phyloP scores from a whole-genome alignment of 129 eudicot genomes.

The Flaveria ramosissima region DNA sequence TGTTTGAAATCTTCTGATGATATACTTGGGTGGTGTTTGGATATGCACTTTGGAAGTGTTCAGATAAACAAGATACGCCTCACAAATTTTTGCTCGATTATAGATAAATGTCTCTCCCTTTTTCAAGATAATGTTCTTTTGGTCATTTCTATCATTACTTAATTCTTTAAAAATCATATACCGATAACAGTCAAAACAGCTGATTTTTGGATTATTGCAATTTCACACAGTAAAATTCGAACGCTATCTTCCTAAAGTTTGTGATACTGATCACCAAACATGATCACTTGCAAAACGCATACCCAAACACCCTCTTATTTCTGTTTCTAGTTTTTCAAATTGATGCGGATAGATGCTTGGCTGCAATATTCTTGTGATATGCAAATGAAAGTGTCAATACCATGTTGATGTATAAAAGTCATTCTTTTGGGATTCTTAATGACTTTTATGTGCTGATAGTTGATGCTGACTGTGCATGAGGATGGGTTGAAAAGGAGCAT shows the following conservation, averaged over 20 bases:
- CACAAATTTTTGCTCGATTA: background rate
- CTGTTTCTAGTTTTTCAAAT: constrained; percentile 11
- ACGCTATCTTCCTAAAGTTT: background rate
- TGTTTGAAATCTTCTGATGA: background rate
- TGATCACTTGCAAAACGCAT: background rate
- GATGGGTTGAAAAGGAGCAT: constrained; percentile 26
- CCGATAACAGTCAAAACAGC: background rate
- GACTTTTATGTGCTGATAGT: constrained; percentile 25
- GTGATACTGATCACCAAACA: background rate
- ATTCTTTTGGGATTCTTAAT: constrained; percentile 16
- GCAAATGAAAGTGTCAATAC: background rate
- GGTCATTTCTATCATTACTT: background rate
- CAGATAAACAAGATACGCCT: background rate
- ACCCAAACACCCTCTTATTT: constrained; percentile 1
- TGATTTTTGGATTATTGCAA: background rate
- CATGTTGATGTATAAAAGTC: constrained; percentile 1
- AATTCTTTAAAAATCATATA: background rate
- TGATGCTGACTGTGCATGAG: constrained; percentile 31
- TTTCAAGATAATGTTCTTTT: background rate
- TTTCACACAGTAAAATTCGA: background rate
- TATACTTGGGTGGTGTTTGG: background rate
- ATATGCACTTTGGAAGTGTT: background rate
- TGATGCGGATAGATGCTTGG: background rate
- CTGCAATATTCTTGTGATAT: background rate
- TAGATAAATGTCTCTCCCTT: background rate